Conservation (phyloP, 106 monocot species). For the Vanilla planifolia region DNA sequence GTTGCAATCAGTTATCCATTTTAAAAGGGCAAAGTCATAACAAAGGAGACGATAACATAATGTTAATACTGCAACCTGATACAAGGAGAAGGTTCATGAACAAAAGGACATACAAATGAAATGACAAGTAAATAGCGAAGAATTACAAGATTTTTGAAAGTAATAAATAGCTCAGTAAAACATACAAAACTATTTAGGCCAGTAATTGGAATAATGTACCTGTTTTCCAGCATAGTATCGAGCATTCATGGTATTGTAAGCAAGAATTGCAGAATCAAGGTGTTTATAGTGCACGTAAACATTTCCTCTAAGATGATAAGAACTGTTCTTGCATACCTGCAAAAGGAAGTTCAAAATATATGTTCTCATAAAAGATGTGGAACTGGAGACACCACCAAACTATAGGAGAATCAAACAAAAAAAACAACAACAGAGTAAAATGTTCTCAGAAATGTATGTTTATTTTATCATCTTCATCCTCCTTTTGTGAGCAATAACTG, state of each 20-base stretch:
- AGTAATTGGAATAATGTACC: conserved; percentile 33
- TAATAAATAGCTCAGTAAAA: background rate
- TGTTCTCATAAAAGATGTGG: conserved; percentile 2
- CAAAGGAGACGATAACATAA: background rate
- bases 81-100: background rate
- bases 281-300: conserved; percentile 93
- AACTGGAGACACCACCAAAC: background rate
- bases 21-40: background rate
- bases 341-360: conserved; percentile 14
- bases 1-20: background rate
- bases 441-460: too few species aligned
- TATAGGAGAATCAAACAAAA: background rate
- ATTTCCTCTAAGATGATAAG: conserved; percentile 91
- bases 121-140: background rate
- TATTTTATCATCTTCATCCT: background rate
- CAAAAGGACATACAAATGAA: background rate
- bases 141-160: background rate
- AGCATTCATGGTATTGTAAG: conserved; percentile 71
- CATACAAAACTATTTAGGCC: too few species aligned
- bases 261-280: conserved; percentile 82
- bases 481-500: background rate
- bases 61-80: background rate
- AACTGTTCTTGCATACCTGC: conserved; percentile 90
- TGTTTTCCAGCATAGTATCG: conserved; percentile 96
- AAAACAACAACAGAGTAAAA: background rate